Conservation (phyloP, 805 yeast species). For the Ogataea saltuana region DNA sequence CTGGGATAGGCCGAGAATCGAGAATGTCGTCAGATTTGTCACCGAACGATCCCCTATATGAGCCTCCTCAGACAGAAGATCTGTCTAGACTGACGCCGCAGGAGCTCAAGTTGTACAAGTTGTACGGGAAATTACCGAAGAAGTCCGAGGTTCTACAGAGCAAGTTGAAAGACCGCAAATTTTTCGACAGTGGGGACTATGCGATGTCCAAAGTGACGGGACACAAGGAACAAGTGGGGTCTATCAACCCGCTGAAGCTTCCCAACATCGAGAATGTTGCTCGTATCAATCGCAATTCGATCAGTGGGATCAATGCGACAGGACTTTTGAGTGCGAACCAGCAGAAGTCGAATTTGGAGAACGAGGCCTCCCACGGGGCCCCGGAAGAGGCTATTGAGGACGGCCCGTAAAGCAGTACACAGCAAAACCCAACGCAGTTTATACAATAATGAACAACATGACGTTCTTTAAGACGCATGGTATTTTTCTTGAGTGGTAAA, state of each 20-base stretch:
- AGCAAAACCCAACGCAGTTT: too few relatives aligned
- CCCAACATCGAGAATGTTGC: constrained; percentile 62
- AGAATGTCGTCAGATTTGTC: constrained; percentile 20
- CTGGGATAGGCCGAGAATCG: background rate
- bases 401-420: background rate
- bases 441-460: too few relatives aligned
- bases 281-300: constrained; percentile 59
- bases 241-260: constrained; percentile 41
- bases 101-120: constrained; percentile 71
- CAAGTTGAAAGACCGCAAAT: constrained; percentile 83
- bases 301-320: constrained; percentile 45
- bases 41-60: constrained; percentile 53
- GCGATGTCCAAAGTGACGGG: constrained; percentile 75
- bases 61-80: constrained; percentile 44
- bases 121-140: constrained; percentile 86
- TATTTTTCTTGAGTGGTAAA: background rate
- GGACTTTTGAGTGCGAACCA: constrained; percentile 47
- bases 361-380: constrained; percentile 45
- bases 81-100: constrained; percentile 66
- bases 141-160: constrained; percentile 72
- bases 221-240: constrained; percentile 36
- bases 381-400: constrained; percentile 26
- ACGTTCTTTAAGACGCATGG: too few relatives aligned
- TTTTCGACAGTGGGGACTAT: constrained; percentile 92
- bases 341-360: constrained; percentile 54